Conservation (phyloP, 192 early-diverging fungal species). For the Coemansia sp. region DNA sequence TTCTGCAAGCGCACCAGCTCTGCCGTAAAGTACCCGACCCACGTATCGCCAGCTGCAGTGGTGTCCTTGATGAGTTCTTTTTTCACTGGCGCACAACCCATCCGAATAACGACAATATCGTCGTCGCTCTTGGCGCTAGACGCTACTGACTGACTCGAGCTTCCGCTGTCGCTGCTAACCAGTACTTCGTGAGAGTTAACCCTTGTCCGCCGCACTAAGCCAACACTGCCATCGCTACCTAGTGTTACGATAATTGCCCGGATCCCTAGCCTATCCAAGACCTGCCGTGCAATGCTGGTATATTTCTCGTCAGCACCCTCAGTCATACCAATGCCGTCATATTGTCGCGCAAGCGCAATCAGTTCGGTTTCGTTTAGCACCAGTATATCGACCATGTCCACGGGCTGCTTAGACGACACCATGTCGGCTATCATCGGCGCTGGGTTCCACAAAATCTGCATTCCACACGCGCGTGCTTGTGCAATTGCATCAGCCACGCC, state of each 20-base stretch:
- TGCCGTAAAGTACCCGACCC: slow-evolving; percentile 55
- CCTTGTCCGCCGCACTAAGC: slow-evolving; percentile 23
- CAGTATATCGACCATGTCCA: slow-evolving; percentile 70
- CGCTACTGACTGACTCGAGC: not conserved
- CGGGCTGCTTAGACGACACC: slow-evolving; percentile 31
- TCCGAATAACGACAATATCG: slow-evolving; percentile 12
- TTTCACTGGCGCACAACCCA: slow-evolving; percentile 26
- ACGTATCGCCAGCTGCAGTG: slow-evolving; percentile 52
- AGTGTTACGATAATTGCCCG: slow-evolving; percentile 35
- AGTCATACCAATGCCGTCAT: slow-evolving; percentile 12
- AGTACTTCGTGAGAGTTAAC: slow-evolving; percentile 23
- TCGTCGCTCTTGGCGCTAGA: not conserved
- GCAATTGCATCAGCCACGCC: slow-evolving; percentile 64
- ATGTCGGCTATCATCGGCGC: slow-evolving; percentile 64
- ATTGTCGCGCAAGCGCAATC: slow-evolving; percentile 31
- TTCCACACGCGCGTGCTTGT: slow-evolving; percentile 55
- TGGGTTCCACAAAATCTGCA: slow-evolving; percentile 82
- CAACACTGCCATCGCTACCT: slow-evolving; percentile 29
- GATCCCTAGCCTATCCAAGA: slow-evolving; percentile 9
- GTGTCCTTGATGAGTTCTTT: slow-evolving; percentile 43
- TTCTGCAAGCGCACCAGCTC: slow-evolving; percentile 38
- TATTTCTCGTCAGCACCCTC: not conserved
- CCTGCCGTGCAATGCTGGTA: slow-evolving; percentile 12
- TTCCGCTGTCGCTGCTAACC: slow-evolving; percentile 9
- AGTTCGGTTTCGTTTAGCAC: slow-evolving; percentile 84